Evolutionary conservation across 352 stramenopile species (phyloP), one percentile per base, ranked within the genome.

Genomic region (Thalassiosira hispida): DNA sequence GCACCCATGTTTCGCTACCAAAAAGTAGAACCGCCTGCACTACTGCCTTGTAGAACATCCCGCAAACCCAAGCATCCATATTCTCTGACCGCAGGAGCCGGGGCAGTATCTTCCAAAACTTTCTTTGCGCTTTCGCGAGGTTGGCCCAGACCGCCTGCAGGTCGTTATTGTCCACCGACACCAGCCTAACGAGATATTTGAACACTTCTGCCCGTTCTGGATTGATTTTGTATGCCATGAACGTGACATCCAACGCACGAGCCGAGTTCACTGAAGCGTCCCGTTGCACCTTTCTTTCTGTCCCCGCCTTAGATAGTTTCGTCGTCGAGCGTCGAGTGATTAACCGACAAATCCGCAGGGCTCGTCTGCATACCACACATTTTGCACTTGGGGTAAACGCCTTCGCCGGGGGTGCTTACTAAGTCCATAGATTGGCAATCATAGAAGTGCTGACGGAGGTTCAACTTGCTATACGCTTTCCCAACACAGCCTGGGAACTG

Each of bases 161-260:
- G 31, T 68, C 59, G 11, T 18, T 1, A 22, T 56, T 40, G 22
- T 55, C 25, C 2, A 49, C 4, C 16, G 40, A 49, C 5, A 49
- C 40, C 4, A 52, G 44, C 12, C n/a, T 16, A 20, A 12, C 46
- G 11, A 57, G 31, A 44, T 59, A 69, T 29, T 59, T 46, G 25
- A 69, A 69, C 14, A 59, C 9, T 11, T 47, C 27, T 14, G 59
- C 61, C 40, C 61, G n/a, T 44, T 57, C 23, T n/a, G 59, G 16
- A 1, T 27, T 3, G 1, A 16, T 22, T 5, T 22, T 18, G 12
- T 56, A 56, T 4, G 47, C 20, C 2, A 18, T 56, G 3, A 56
- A 27, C 2, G 2, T 5, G 2, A 29, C 9, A 8, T 56, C 2
- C 5, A 56, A 18, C 4, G 47, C 47, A 29, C 2, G 2, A 33